Conservation (phyloP, 371 early-diverging fungal genomes). For the Dichotomocladium elegans region DNA sequence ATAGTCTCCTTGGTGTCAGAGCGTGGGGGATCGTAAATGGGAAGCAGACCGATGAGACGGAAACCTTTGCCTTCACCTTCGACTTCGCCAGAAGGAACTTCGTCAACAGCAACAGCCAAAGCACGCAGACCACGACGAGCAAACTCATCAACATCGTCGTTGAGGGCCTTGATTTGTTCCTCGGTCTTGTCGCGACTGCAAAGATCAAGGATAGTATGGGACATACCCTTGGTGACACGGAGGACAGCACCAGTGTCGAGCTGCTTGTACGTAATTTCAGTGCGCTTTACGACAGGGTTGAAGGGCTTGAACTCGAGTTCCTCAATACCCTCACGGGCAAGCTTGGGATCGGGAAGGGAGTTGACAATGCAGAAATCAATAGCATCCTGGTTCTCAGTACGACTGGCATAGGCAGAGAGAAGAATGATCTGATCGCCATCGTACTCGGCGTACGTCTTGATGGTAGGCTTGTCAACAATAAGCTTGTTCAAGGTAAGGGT, state of each 20-base stretch:
- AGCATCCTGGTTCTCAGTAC: constrained; percentile 64
- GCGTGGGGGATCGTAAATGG: constrained; percentile 87
- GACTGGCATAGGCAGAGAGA: constrained; percentile 59
- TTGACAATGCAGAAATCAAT: constrained; percentile 66
- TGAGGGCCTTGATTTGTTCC: constrained; percentile 37
- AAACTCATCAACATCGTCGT: constrained; percentile 65
- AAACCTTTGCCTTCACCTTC: constrained; percentile 56
- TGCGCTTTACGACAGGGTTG: constrained; percentile 82
- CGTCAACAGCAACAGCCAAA: constrained; percentile 66
- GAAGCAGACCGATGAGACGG: constrained; percentile 61
- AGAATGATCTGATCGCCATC: constrained; percentile 50
- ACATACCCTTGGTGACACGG: constrained; percentile 67
- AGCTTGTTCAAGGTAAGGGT: constrained; percentile 90
- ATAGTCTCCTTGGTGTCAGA: constrained; percentile 76
- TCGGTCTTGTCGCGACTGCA: constrained; percentile 59
- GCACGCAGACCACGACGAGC: constrained; percentile 76
- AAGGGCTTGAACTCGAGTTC: constrained; percentile 72
- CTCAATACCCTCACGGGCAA: constrained; percentile 61
- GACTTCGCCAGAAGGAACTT: constrained; percentile 44
- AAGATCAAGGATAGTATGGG: constrained; percentile 61
- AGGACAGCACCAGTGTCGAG: constrained; percentile 51
- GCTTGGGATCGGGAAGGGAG: constrained; percentile 45
- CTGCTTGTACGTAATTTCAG: constrained; percentile 67
- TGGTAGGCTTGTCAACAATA: constrained; percentile 55
- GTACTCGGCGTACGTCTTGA: constrained; percentile 54